phyloP scores from a whole-genome alignment of 169 alveolate species.

The Eimeria acervulina region DNA sequence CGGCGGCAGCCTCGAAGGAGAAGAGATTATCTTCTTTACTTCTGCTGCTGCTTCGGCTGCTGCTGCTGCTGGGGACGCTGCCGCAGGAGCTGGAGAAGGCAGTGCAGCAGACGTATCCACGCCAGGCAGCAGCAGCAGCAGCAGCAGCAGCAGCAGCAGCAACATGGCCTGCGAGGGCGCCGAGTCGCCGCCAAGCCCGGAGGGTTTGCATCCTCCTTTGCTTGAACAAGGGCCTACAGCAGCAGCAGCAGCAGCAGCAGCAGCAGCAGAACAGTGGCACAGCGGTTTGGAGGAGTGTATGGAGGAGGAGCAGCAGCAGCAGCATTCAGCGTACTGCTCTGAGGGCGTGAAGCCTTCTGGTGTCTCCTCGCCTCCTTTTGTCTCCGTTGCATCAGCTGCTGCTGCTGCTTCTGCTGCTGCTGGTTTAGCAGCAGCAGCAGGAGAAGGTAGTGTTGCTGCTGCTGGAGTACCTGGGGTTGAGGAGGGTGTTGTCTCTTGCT shows the following conservation, averaged over 20 bases:
- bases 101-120: constrained; percentile 15
- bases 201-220: neutral
- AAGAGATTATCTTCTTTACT: neutral
- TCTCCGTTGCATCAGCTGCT: neutral
- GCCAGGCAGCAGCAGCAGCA: constrained; percentile 5
- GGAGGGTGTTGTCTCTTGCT: too few species aligned
- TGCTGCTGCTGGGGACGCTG: neutral
- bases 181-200: neutral
- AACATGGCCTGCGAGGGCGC: neutral
- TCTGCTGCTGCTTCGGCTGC: constrained; percentile 41
- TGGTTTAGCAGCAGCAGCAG: neutral
- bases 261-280: neutral
- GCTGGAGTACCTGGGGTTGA: too few species aligned
- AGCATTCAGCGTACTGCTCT: neutral
- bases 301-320: neutral
- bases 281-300: neutral
- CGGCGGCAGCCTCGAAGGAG: constrained; percentile 13
- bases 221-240: neutral
- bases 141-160: constrained; percentile 36
- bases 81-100: neutral
- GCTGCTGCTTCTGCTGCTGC: neutral
- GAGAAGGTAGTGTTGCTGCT: neutral
- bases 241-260: constrained; percentile 23
- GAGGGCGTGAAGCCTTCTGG: neutral
- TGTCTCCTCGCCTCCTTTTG: neutral